Base-by-base conservation (phyloP, 2,329 filamentous ascomycete species). In the Aspergillus tamarii region DNA sequence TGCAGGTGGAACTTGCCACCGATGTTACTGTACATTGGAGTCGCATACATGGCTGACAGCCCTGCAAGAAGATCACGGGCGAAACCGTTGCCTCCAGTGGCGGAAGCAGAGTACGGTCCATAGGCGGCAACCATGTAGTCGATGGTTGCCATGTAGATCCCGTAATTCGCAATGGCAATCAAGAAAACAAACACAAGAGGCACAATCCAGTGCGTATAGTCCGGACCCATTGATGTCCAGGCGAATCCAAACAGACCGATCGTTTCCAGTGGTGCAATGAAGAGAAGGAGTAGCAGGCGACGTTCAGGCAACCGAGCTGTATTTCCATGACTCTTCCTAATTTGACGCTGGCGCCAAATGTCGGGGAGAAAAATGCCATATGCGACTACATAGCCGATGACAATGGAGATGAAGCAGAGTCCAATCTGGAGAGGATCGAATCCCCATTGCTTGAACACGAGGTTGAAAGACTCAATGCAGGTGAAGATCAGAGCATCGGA, bases 101-200 rank as follows among this genome's bases (percentile, higher is more conserved):
- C 91, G 0, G 89, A 91, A 1, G 90, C 90, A 2, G 89, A 87
- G 74, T 91, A 92, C 0, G 87, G 87, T 0, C 90, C 91, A 70
- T 92, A 92, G 0, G 89, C 88, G 63, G 88, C 89, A 41, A 92
- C 86, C 86, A 92, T 91, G 78, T 93, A 93, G 76, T 93, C 89
- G 67, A 92, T 90, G 1, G 89, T 91, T 1, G 89, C 88, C 87
- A 91, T 91, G 78, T 92, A 92, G 63, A 91, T 91, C 39, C 85
- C 81, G 63, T 90, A 91, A 71, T 93, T 93, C 61, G 90, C 90
- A 58, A 93, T 88, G 26, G 89, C 91, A 57, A 93, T 88, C 52
- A 91, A 80, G 19, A 82, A 83, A 1, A 84, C 83, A 67, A 89
- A 91, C 54, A 91, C 78, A 80, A 89, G 85, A 2, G 88, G 87